phyloP scores from a whole-genome alignment of 2,329 filamentous ascomycete genomes.

The Cladorrhinum sp. region DNA sequence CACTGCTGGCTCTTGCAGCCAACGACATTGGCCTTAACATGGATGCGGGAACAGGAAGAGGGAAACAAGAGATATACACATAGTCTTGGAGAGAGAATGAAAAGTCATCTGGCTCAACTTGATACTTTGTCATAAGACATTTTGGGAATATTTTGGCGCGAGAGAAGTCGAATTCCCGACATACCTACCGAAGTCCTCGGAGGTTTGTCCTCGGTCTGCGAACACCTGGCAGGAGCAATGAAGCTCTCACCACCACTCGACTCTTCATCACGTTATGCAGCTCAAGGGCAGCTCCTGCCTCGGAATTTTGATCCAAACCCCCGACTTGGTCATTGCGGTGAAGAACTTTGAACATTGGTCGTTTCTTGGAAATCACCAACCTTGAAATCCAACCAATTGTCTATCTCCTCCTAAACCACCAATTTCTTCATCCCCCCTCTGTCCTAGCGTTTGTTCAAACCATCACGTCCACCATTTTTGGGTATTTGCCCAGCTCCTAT shows the following conservation, averaged over 20 bases:
- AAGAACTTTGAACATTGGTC: neutral
- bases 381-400: neutral
- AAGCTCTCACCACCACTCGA: conserved; percentile 2
- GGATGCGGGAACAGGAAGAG: neutral
- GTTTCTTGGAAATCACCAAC: conserved; percentile 4
- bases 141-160: too few relatives aligned
- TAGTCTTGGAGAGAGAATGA: too few relatives aligned
- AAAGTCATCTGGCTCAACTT: too few relatives aligned
- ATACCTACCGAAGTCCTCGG: neutral
- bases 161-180: neutral
- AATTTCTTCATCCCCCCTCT: conserved; percentile 1
- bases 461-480: conserved; percentile 3
- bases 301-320: neutral
- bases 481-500: conserved; percentile 15
- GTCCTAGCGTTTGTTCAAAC: conserved; percentile 11
- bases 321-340: neutral
- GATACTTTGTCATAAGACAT: too few relatives aligned
- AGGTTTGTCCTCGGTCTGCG: neutral
- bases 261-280: neutral
- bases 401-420: neutral
- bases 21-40: neutral
- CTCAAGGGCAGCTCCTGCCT: neutral
- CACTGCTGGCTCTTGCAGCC: neutral
- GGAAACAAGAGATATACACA: too few relatives aligned
- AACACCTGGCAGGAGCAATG: neutral